Percentiles rank a stretch among this genome's conserved stretches.
phyloP scores from a whole-genome alignment of 805 yeast genomes.

The Metschnikowia gelsemii region DNA sequence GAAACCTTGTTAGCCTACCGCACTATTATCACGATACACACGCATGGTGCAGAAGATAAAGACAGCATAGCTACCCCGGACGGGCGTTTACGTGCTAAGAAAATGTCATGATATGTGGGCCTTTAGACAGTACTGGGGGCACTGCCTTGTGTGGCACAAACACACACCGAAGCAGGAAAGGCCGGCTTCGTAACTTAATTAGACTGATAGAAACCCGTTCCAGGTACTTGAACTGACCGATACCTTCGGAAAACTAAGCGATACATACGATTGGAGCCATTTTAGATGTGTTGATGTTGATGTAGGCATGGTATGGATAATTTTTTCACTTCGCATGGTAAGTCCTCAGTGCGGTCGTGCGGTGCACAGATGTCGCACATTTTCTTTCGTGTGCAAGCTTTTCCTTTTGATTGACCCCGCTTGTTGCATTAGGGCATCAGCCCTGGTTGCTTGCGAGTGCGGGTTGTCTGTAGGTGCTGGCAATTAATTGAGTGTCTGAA shows the following conservation, averaged over 20 bases:
- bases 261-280: conserved; percentile 94
- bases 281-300: conserved; percentile 27
- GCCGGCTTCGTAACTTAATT: conserved; percentile 8
- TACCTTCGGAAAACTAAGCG: conserved; percentile 22
- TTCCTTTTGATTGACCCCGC: neutral
- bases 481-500: too few relatives aligned
- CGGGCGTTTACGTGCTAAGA: conserved; percentile 33
- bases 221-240: conserved; percentile 35
- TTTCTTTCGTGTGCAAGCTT: too few relatives aligned
- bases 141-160: conserved; percentile 10
- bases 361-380: neutral
- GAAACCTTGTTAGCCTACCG: conserved; percentile 71
- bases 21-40: conserved; percentile 41
- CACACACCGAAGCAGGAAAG: conserved; percentile 1
- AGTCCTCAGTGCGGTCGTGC: conserved; percentile 10
- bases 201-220: conserved; percentile 31
- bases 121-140: conserved; percentile 10
- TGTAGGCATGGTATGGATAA: conserved; percentile 7
- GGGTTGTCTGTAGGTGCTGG: too few relatives aligned
- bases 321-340: conserved; percentile 5
- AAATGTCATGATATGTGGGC: conserved; percentile 9
- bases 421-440: conserved; percentile 10
- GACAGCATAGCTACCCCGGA: conserved; percentile 51
- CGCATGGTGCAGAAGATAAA: conserved; percentile 25
- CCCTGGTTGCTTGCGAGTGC: conserved; percentile 9